Percentiles rank a stretch among this genome's conserved stretches.
Conservation (phyloP, 163 green algal genomes). For the Scenedesmus sp. region DNA sequence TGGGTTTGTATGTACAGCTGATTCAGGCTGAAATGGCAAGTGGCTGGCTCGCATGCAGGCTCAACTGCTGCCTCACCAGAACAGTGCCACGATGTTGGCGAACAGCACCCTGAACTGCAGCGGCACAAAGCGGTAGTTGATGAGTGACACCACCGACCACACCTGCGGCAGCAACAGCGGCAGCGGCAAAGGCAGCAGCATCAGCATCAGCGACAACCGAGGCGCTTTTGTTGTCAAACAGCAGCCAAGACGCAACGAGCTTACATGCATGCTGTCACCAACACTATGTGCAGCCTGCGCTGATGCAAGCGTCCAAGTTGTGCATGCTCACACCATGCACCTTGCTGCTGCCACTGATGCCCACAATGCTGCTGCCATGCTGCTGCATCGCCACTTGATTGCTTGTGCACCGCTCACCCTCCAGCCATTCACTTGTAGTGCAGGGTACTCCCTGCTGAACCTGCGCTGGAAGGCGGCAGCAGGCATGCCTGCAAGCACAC, state of each 20-base stretch:
- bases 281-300: background rate
- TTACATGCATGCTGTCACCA: background rate
- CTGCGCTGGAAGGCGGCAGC: constrained; percentile 33
- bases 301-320: background rate
- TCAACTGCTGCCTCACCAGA: constrained; percentile 61
- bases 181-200: background rate
- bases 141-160: constrained; percentile 80
- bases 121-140: constrained; percentile 88
- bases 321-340: background rate
- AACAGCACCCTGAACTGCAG: constrained; percentile 89
- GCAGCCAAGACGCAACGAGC: background rate
- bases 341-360: background rate
- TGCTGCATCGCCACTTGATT: background rate
- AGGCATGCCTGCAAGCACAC: constrained; percentile 46
- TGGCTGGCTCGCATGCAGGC: background rate
- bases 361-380: background rate
- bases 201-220: background rate
- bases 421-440: constrained; percentile 80
- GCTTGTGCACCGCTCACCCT: constrained; percentile 46
- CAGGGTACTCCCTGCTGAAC: constrained; percentile 52
- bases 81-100: constrained; percentile 80
- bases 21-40: background rate
- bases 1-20: background rate
- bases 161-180: constrained; percentile 56
- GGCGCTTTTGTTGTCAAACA: background rate